Percentiles rank a stretch among this genome's conserved stretches.
phyloP scores from a whole-genome alignment of 1,284 basidiomycete species.

The Anthracocystis setariae region DNA sequence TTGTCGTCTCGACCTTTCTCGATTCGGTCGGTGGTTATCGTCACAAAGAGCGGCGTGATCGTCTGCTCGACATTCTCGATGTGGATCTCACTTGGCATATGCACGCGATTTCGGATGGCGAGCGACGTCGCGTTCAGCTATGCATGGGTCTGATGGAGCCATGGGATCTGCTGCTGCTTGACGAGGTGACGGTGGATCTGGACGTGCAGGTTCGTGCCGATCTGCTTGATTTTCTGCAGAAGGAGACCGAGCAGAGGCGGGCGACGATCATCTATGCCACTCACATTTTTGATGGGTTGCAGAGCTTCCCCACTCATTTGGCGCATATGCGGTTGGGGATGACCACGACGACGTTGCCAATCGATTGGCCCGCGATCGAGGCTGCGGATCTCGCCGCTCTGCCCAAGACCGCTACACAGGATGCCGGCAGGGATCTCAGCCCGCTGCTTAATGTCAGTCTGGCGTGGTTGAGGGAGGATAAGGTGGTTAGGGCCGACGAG shows the following conservation, averaged over 20 bases:
- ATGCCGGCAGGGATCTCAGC: conserved; percentile 30
- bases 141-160: conserved; percentile 96
- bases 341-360: conserved; percentile 48
- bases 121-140: conserved; percentile 90
- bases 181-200: conserved; percentile 98
- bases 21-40: conserved; percentile 91
- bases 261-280: conserved; percentile 86
- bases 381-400: conserved; percentile 36
- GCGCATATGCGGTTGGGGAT: conserved; percentile 64
- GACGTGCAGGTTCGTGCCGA: conserved; percentile 95
- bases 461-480: conserved; percentile 64
- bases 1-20: conserved; percentile 75
- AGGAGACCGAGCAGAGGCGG: conserved; percentile 81
- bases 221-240: conserved; percentile 84
- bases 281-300: conserved; percentile 67
- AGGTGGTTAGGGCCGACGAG: conserved; percentile 47
- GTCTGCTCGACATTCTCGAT: conserved; percentile 88
- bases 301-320: conserved; percentile 65
- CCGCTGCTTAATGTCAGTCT: conserved; percentile 59
- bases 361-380: conserved; percentile 58
- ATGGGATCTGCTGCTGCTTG: conserved; percentile 91
- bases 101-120: conserved; percentile 94
- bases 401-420: conserved; percentile 10
- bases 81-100: conserved; percentile 81
- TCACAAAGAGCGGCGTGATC: conserved; percentile 86